A percentile compares a stretch with the other conserved stretches of the same genome.
These are phyloP conservation scores for Naematelia aurantialba DNA, from an alignment of 768 basidiomycete genomes.

Conservation along the genomic window DNA sequence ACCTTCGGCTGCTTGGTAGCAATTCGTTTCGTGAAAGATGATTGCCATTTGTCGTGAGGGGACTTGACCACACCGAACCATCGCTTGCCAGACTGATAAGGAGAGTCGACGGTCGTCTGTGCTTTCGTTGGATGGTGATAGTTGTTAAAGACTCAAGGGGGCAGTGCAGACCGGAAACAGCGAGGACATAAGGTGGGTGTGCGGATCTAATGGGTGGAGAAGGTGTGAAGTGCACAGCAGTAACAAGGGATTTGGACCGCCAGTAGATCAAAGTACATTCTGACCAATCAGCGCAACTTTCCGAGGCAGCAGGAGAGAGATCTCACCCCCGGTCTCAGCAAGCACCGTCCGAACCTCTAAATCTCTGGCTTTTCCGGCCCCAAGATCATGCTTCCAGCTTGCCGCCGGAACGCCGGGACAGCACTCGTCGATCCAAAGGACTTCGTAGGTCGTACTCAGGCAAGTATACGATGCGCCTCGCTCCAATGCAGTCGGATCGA, in stretches of 20 bases:
- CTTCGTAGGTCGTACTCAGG: constrained; percentile 24
- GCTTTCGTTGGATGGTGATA: not conserved
- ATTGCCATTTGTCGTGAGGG: too few species aligned
- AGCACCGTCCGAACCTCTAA: constrained; percentile 18
- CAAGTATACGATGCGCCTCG: constrained; percentile 14
- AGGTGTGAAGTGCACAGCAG: constrained; percentile 18
- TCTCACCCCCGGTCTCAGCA: constrained; percentile 11
- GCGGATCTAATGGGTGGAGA: constrained; percentile 11
- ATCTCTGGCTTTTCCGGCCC: constrained; percentile 13
- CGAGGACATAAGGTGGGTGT: constrained; percentile 9
- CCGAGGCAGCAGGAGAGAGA: not conserved
- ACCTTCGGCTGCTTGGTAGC: not conserved
- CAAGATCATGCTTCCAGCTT: constrained; percentile 34
- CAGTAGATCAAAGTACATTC: constrained; percentile 25
- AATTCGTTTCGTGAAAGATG: not conserved
- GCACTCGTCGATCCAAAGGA: constrained; percentile 34
- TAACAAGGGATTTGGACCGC: constrained; percentile 9
- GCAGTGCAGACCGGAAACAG: not conserved
- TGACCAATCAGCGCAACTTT: constrained; percentile 2
- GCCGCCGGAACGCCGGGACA: constrained; percentile 10
- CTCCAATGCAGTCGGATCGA: constrained; percentile 24
- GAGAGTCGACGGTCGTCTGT: not conserved
- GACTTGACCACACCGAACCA: not conserved
- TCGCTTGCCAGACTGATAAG: not conserved
- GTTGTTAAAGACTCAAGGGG: not conserved